These are phyloP conservation scores for Eudorina sp. DNA, from an alignment of 139 green algal genomes.

Conservation along the genomic window DNA sequence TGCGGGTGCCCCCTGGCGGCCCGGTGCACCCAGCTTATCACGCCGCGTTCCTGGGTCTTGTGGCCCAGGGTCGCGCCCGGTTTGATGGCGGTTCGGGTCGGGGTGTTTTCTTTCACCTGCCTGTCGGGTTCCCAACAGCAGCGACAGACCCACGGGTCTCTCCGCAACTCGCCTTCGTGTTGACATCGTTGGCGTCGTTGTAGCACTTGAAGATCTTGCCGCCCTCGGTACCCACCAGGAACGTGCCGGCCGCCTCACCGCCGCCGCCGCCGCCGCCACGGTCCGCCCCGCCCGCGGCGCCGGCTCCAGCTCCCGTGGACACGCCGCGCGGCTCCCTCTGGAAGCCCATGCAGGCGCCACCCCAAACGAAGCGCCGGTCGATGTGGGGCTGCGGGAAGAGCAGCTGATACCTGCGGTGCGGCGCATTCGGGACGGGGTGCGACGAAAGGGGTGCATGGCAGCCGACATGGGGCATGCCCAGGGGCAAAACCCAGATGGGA, in stretches of 20 bases:
- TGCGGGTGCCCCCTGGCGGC: too few species aligned
- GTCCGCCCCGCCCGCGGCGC: background rate
- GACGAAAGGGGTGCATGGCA: too few species aligned
- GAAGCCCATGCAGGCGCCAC: conserved; percentile 72
- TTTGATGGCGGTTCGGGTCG: too few species aligned
- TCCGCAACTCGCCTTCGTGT: conserved; percentile 23
- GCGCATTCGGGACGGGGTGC: too few species aligned
- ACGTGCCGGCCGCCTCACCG: conserved; percentile 37
- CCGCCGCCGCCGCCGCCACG: background rate
- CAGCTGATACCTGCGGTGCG: conserved; percentile 69
- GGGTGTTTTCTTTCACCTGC: too few species aligned
- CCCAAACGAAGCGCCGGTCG: conserved; percentile 64
- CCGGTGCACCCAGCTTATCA: too few species aligned
- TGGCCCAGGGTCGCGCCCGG: too few species aligned
- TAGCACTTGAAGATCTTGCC: conserved; percentile 69
- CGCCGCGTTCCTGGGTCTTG: too few species aligned
- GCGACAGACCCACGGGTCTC: background rate
- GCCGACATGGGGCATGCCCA: too few species aligned
- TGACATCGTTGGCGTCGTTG: conserved; percentile 50
- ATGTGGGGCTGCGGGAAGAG: conserved; percentile 57
- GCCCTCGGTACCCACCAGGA: conserved; percentile 68
- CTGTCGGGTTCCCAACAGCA: too few species aligned
- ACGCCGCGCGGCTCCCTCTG: conserved; percentile 26
- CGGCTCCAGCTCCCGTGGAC: background rate
- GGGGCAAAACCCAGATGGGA: too few species aligned